phyloP scores from a whole-genome alignment of 2,329 filamentous ascomycete genomes.

The Stenocarpella maydis region DNA sequence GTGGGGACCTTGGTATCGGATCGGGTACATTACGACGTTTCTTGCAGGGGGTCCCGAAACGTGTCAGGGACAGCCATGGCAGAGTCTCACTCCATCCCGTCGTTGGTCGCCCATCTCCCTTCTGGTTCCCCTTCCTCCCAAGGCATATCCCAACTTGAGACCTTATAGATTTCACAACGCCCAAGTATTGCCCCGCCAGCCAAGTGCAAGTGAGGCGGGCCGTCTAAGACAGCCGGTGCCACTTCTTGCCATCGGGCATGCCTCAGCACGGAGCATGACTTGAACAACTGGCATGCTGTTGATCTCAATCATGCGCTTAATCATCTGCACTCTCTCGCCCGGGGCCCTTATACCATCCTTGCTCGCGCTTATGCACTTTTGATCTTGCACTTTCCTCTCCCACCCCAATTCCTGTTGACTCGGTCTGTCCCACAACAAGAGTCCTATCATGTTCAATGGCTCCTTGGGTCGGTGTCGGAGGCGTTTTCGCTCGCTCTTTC shows the following conservation, averaged over 20 bases:
- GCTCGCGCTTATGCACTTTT: conserved; percentile 25
- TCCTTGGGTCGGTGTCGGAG: conserved; percentile 45
- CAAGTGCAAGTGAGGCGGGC: conserved; percentile 30
- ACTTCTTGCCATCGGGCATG: conserved; percentile 20
- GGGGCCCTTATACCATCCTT: conserved; percentile 23
- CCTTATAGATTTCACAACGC: conserved; percentile 14
- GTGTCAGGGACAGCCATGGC: conserved; percentile 29
- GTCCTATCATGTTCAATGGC: conserved; percentile 48
- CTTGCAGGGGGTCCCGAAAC: conserved; percentile 24
- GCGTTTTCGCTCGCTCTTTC: conserved; percentile 37
- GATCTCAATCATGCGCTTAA: conserved; percentile 30
- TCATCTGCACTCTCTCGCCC: conserved; percentile 10
- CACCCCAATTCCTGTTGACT: not conserved
- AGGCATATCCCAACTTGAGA: conserved; percentile 27
- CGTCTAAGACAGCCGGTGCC: conserved; percentile 29
- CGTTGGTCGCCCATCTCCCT: conserved; percentile 6
- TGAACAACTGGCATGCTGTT: conserved; percentile 30
- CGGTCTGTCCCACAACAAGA: conserved; percentile 15
- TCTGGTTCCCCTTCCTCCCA: conserved; percentile 6
- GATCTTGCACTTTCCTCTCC: conserved; percentile 20
- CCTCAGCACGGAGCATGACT: conserved; percentile 23
- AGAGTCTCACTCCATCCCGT: conserved; percentile 17
- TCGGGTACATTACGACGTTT: conserved; percentile 5
- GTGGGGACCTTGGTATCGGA: conserved; percentile 22
- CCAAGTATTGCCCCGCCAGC: conserved; percentile 19